These are phyloP conservation scores for Epichloe hybrida DNA, from an alignment of 2,329 filamentous ascomycete species.

Conservation along the genomic window DNA sequence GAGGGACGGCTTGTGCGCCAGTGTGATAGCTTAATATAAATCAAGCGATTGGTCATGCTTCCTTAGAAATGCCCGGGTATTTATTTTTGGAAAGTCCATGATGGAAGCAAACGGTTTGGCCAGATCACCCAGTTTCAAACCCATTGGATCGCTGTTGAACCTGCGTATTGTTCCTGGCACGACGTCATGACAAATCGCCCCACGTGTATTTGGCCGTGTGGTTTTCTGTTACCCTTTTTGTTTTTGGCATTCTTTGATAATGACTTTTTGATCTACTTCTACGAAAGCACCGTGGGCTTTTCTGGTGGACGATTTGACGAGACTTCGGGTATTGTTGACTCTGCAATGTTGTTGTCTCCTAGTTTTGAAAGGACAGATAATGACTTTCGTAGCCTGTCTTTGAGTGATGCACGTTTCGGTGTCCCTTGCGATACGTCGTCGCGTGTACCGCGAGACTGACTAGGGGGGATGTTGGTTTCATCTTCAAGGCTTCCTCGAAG, in stretches of 20 bases:
- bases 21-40: neutral
- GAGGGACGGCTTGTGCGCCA: neutral
- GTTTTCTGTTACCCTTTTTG: neutral
- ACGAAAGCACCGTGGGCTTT: neutral
- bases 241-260: neutral
- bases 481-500: neutral
- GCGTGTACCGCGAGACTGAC: neutral
- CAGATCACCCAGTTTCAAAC: neutral
- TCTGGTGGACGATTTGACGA: neutral
- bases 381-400: constrained; percentile 3
- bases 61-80: neutral
- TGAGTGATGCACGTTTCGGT: neutral
- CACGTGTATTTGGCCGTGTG: neutral
- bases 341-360: neutral
- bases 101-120: neutral
- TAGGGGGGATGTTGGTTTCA: neutral
- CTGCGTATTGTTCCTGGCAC: neutral
- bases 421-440: neutral
- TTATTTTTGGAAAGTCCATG: neutral
- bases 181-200: neutral
- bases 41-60: neutral
- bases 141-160: neutral
- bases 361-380: constrained; percentile 3
- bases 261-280: neutral
- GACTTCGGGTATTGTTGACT: neutral